Conservation (phyloP, 2,329 filamentous ascomycete genomes). For the Cladophialophora immunda region DNA sequence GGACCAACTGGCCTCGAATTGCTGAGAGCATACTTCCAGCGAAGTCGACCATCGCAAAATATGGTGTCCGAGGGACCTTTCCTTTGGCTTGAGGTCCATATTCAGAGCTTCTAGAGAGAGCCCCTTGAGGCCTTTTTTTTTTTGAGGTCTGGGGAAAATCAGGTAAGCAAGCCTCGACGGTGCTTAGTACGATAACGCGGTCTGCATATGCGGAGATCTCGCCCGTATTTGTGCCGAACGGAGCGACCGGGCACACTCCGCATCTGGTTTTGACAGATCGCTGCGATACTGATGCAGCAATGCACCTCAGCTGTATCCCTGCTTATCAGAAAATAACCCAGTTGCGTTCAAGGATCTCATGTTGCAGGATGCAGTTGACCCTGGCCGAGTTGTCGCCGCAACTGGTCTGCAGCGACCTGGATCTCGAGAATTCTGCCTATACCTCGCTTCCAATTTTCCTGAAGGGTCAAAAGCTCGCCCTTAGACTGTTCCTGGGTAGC, state of each 20-base stretch:
- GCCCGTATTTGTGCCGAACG: constrained; percentile 27
- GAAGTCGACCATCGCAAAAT: neutral
- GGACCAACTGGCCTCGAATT: constrained; percentile 9
- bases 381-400: constrained; percentile 73
- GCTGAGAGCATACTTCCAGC: constrained; percentile 3
- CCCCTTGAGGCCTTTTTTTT: neutral
- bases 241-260: constrained; percentile 29
- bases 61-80: neutral
- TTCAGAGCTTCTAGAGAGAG: neutral
- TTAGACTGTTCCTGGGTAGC: constrained; percentile 73
- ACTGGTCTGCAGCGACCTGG: constrained; percentile 79
- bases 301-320: constrained; percentile 10
- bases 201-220: constrained; percentile 29
- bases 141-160: neutral
- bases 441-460: constrained; percentile 80
- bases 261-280: constrained; percentile 19
- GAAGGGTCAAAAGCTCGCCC: constrained; percentile 76
- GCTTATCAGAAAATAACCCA: constrained; percentile 14
- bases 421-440: constrained; percentile 84
- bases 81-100: neutral
- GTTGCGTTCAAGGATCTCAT: constrained; percentile 10
- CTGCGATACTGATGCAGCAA: constrained; percentile 16
- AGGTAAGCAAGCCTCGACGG: neutral
- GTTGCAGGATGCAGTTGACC: constrained; percentile 44
- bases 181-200: neutral